Percentiles rank a stretch among this genome's conserved stretches.
Evolutionary conservation across 2,329 filamentous ascomycete species (phyloP).

Genomic region (Aspergillus sp.): DNA sequence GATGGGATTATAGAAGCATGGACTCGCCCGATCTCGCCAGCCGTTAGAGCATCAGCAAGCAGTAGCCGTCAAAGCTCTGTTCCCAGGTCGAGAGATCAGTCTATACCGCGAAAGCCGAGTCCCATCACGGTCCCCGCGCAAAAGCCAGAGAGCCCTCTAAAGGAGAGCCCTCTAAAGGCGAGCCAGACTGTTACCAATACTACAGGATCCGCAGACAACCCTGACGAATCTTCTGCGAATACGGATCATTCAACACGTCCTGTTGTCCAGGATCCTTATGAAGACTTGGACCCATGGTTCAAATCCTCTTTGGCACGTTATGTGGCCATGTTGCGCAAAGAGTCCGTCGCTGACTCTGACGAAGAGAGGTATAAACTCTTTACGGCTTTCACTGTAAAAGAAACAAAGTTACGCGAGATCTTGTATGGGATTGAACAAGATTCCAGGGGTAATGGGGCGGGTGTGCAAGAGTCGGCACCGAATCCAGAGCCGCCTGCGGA

Average conservation of each 20-base stretch:
- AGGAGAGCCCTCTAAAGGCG: conserved; percentile 1
- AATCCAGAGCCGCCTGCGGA: conserved; percentile 3
- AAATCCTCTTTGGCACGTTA: conserved; percentile 48
- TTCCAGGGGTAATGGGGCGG: conserved; percentile 5
- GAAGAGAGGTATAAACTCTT: conserved; percentile 48
- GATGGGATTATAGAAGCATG: conserved; percentile 39
- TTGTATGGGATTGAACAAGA: conserved; percentile 43
- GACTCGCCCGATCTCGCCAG: conserved; percentile 28
- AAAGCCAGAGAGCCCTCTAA: conserved; percentile 3
- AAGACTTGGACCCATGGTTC: conserved; percentile 51
- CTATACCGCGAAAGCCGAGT: conserved; percentile 8
- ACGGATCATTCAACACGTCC: conserved; percentile 6
- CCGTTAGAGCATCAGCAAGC: conserved; percentile 9
- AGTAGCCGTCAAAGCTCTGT: conserved; percentile 4
- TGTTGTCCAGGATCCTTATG: conserved; percentile 37
- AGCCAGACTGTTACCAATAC: background rate
- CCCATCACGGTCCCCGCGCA: conserved; percentile 8
- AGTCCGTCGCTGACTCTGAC: conserved; percentile 41
- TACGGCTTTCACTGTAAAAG: conserved; percentile 42
- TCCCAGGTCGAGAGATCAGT: conserved; percentile 5
- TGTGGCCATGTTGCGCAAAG: conserved; percentile 47
- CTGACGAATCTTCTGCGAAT: background rate
- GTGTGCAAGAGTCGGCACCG: conserved; percentile 6
- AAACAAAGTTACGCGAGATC: conserved; percentile 41
- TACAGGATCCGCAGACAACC: background rate